Percentiles rank a stretch among this genome's conserved stretches.
phyloP scores from a whole-genome alignment of 345 rosid genomes.

The Eucalyptus leucophloia region DNA sequence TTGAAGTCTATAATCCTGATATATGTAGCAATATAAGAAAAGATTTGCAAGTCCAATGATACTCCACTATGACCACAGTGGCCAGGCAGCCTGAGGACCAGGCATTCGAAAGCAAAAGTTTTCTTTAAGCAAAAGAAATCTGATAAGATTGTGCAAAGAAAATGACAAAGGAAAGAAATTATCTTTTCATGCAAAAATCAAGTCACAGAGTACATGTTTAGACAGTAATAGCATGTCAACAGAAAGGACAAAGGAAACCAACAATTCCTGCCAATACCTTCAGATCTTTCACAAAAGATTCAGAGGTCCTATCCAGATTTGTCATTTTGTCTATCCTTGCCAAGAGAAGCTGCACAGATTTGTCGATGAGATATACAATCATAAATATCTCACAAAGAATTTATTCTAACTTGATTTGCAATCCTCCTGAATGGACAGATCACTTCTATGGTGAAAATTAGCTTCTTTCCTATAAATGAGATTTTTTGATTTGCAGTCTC shows the following conservation, averaged over 20 bases:
- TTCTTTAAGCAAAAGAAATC: background rate
- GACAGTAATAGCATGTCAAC: background rate
- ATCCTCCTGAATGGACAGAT: background rate
- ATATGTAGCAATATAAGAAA: background rate
- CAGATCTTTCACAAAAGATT: conserved; percentile 22
- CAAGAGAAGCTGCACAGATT: conserved; percentile 40
- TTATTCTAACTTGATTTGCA: background rate
- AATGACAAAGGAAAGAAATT: background rate
- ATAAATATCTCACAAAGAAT: background rate
- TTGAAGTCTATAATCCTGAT: background rate
- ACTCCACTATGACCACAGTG: background rate
- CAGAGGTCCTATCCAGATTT: conserved; percentile 7
- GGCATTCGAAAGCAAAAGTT: background rate
- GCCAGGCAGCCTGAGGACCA: background rate
- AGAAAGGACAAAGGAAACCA: background rate
- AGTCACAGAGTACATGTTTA: background rate
- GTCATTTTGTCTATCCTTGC: conserved; percentile 22
- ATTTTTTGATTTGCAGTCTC: background rate
- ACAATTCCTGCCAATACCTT: conserved; percentile 16
- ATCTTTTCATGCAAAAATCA: background rate
- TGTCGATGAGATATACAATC: background rate
- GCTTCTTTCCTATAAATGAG: background rate
- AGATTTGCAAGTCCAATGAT: background rate
- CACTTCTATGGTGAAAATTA: background rate
- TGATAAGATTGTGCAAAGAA: background rate